Conservation (phyloP, 2,329 filamentous ascomycete genomes). For the Moelleriella libera region DNA sequence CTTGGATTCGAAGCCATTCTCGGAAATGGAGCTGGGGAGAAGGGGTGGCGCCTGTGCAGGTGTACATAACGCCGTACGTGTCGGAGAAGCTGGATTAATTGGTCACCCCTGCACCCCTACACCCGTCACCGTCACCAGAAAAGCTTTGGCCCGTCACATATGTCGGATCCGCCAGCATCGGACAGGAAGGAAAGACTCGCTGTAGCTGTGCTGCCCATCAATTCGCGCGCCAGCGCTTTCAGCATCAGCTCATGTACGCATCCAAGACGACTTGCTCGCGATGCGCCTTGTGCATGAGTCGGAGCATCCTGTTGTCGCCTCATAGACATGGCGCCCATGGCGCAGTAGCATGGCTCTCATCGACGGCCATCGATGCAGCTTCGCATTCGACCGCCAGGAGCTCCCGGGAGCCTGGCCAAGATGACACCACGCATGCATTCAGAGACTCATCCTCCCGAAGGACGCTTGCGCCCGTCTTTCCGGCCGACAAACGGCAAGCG, state of each 20-base stretch:
- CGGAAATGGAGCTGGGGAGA: too few species aligned
- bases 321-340: not conserved
- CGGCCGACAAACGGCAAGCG: not conserved
- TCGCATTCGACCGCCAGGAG: not conserved
- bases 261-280: constrained; percentile 19
- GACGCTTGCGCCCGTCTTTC: not conserved
- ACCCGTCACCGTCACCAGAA: too few species aligned
- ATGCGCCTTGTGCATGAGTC: constrained; percentile 16
- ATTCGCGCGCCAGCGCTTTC: not conserved
- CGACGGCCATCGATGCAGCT: constrained; percentile 6
- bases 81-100: too few species aligned
- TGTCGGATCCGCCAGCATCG: too few species aligned
- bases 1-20: too few species aligned
- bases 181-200: too few species aligned
- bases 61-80: too few species aligned
- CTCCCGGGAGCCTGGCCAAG: not conserved
- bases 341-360: constrained; percentile 10
- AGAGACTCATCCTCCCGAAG: not conserved
- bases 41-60: too few species aligned
- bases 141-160: too few species aligned
- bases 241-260: constrained; percentile 15
- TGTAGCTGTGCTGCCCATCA: not conserved
- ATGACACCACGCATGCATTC: not conserved
- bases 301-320: constrained; percentile 1
- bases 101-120: too few species aligned